Percentiles rank a stretch among this genome's conserved stretches.
These are phyloP conservation scores for Fraxinus dipetala DNA, from an alignment of 305 asterid species.

Conservation along the genomic window DNA sequence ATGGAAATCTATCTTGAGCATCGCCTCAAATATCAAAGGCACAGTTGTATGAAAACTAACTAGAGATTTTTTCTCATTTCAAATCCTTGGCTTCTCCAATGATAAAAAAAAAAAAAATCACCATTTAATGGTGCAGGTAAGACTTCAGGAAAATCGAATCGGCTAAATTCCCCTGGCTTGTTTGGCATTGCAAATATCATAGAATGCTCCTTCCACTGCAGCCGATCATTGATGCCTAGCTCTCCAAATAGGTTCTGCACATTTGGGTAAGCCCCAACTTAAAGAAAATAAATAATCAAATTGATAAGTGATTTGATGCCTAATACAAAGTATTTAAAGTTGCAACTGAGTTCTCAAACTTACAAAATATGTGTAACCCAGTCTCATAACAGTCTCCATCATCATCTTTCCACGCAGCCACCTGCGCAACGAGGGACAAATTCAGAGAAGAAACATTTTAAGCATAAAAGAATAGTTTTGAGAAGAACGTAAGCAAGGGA, in stretches of 20 bases:
- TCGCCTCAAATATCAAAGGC: background rate
- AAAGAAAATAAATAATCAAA: slow-evolving; percentile 45
- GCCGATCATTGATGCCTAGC: slow-evolving; percentile 80
- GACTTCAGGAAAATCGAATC: slow-evolving; percentile 84
- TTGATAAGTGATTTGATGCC: slow-evolving; percentile 25
- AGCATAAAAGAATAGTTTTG: background rate
- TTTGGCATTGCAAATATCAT: slow-evolving; percentile 99
- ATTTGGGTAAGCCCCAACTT: slow-evolving; percentile 99
- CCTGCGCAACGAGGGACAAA: slow-evolving; percentile 36
- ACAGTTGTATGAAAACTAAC: background rate
- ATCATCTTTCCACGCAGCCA: slow-evolving; percentile 97
- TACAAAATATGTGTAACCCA: slow-evolving; percentile 94
- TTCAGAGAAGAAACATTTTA: slow-evolving; percentile 16
- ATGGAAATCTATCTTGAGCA: background rate
- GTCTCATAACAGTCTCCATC: slow-evolving; percentile 99
- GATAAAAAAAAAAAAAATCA: slow-evolving; percentile 29
- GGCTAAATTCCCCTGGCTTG: slow-evolving; percentile 96
- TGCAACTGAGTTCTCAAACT: slow-evolving; percentile 33
- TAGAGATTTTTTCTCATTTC: background rate
- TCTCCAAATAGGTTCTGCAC: slow-evolving; percentile 94
- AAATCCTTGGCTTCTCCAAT: background rate
- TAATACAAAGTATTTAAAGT: background rate
- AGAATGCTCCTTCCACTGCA: slow-evolving; percentile 70
- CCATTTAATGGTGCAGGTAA: slow-evolving; percentile 94
- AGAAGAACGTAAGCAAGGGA: background rate